Conservation (phyloP, 805 yeast genomes). For the Saturnispora hagleri region DNA sequence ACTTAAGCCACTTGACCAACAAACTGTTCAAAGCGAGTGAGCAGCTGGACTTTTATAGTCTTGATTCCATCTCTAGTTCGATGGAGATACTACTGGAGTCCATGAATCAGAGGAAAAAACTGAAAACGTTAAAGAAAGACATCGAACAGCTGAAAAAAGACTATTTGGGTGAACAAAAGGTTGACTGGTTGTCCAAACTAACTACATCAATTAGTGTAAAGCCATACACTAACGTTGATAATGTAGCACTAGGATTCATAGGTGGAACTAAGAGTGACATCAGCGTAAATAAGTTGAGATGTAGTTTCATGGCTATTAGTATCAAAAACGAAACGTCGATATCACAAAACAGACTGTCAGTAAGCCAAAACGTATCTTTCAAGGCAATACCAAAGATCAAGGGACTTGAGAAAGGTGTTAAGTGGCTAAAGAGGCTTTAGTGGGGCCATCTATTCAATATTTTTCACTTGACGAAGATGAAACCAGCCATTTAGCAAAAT, state of each 20-base stretch:
- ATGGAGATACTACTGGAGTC: neutral
- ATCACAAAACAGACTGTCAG: neutral
- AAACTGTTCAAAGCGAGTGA: neutral
- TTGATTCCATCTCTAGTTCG: neutral
- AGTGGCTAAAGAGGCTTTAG: neutral
- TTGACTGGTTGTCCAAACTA: neutral
- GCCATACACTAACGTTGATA: neutral
- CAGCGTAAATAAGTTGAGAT: neutral
- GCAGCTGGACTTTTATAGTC: neutral
- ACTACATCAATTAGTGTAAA: neutral
- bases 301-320: neutral
- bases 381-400: neutral
- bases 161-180: neutral
- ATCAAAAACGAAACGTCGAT: neutral
- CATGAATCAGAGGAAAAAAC: neutral
- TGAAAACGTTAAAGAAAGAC: neutral
- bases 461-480: neutral
- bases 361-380: neutral
- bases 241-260: neutral
- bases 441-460: neutral
- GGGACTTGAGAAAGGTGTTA: neutral
- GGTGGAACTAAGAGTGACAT: neutral
- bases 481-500: slow-evolving; percentile 6
- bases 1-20: neutral
- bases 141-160: neutral